Evolutionary conservation across 176 grass and related monocot species (phyloP), one percentile per base, ranked within the genome.

Genomic region (Rhipidocladum racemiflorum): DNA sequence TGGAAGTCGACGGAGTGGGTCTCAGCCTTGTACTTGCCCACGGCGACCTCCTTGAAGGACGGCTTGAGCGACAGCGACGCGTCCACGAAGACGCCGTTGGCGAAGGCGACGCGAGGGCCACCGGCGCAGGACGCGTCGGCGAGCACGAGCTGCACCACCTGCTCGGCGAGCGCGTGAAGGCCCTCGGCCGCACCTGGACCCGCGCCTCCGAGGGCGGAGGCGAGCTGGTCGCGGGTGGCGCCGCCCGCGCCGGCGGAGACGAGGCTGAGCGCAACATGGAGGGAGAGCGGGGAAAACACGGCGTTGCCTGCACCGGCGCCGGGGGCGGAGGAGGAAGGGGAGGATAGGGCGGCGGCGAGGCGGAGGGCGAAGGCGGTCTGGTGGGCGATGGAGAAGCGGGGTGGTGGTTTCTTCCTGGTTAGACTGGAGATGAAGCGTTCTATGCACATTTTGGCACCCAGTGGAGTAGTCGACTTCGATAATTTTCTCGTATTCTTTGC

Each of bases 221-320:
- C 56, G 38, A 94, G 61, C 39, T 94, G 88, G 74, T 92, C 81
- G 23, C 89, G 86, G 64, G 95, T 97, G 48, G 80, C 63, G 28
- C 90, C 90, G 14, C 81, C 89, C 0, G 90, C 74, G 35, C 92
- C 90, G 20, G 88, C 85, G 28, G 90, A 84, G 30, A 94, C 54
- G 53, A 97, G 90, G 90, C 86, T 83, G 88, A 97, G 95, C 12
- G 86, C 86, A 50, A 89, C 69, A 44, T 97, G 92, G 74, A 97
- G 69, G 38, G 95, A 94, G 21, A 97, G 86, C 65, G 95, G 95
- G 49, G 92, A 97, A 88, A 97, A 94, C 50, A 81, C 92, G 27
- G 76, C 48, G 86, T 97, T 97, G 44, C 25, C 17, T 16, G 54
- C 54, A 11, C 69, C 20, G 35, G 68, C 44, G 3, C 48, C 45